Base-by-base conservation (phyloP, 352 stramenopile genomes). In the Pythium phragmiticola region DNA sequence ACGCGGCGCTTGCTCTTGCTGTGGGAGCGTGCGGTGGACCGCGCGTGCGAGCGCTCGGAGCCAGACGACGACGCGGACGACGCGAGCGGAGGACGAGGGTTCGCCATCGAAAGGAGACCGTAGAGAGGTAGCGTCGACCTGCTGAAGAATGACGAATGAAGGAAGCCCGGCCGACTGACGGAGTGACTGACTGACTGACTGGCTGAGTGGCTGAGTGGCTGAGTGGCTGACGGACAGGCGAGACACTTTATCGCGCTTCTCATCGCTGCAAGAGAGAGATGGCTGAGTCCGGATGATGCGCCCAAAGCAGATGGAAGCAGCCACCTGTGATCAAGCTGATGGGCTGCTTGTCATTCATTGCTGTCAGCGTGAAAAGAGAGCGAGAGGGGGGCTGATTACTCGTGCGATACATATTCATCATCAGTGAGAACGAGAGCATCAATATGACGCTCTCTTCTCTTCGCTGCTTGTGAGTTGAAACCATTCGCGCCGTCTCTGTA, bases 1-100 rank as follows among this genome's bases (percentile, higher is more conserved):
- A 70, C 42, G 50, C 42, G 55, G 56, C 63, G 56, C 55, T 37
- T 60, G 19, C 39, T 60, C 34, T 39, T 69, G 28, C 41, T 23
- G 23, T 42, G 30, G 28, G 57, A 60, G 53, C 55, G 63, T 14
- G 63, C 41, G 36, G 37, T 48, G 16, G 48, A 58, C 5, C 14
- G 33, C 50, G 55, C 57, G 19, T 30, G 57, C 21, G 43, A 70
- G 28, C 56, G 55, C 14, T 65, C 63, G 2, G 63, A 65, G 23
- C 42, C 63, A 17, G 55, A 61, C 2, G 63, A 69, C 4, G 55
- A 63, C 21, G 28, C 47, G 6, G 62, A 63, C 17, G 37, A 58
- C 4, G 62, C 49, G 55, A 49, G 33, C 54, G 30, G 53, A 2
- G 36, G 21, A 13, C 53, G 53, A 17, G 34, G 17, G 53, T 42